Base-by-base conservation (phyloP, 345 rosid species). In the Salix suchowensis region DNA sequence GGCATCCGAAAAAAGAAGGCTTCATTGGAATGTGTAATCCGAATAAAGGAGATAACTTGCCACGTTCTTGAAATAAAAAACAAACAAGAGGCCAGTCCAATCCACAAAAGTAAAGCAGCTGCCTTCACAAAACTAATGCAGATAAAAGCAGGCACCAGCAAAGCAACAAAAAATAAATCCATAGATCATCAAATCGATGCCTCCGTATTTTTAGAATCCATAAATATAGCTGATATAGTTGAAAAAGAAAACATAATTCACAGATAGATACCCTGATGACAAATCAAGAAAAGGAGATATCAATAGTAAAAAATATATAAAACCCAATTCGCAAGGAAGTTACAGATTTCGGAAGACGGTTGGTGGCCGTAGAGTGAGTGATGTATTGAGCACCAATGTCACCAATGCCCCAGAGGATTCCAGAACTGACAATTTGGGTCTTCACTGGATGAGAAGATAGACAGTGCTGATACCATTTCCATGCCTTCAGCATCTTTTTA, bases 401-500 rank as follows among this genome's bases (percentile, higher is more conserved):
- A 67, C 97, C 97, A 42, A 84, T 78, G 80, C 92, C 92, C 98
- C 98, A 95, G 4, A 95, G 91, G 65, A 91, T 74, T 16, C 97
- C 98, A 21, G 97, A 95, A 86, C 97, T 91, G 65, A 95, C 79
- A 68, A 91, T 86, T 81, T 95, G 98, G 52, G 97, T 93, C 88
- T 93, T 91, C 72, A 95, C 77, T 1, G 98, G 96, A 77, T 91
- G 92, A 66, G 84, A 74, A 32, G 88, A 68, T 16, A 95, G 73
- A 83, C 96, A 90, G 68, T 80, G 85, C 77, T 93, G 94, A 84
- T 95, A 93, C 96, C 94, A 95, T 84, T 83, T 88, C 98, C 97
- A 95, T 16, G 89, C 82, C 84, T 86, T 89, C 80, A 81, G 65
- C 97, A 91, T 90, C 58, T 11, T 42, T 11, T 46, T 65, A 40